Base-by-base conservation (phyloP, 192 early-diverging fungal genomes). In the Gryganskiella cystojenkinii region DNA sequence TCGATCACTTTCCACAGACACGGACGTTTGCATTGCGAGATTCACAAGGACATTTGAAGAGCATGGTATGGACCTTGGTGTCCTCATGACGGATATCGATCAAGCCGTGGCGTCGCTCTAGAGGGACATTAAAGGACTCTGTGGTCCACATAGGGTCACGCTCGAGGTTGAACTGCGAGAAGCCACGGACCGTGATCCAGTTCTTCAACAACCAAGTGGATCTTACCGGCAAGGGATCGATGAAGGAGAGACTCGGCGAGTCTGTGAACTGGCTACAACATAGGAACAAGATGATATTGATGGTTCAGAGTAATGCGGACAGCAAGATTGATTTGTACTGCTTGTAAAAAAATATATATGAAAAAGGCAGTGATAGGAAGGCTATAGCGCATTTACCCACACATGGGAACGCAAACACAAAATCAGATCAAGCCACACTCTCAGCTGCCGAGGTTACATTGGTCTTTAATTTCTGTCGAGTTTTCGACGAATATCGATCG, bases 281-380 rank as follows among this genome's bases (percentile, higher is more conserved):
- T 25, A 42, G 72, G 15, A 33, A 64, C 57, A 75, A 67, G 53
- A 75, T 67, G 64, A 62, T 57, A 44, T 59, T 75, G 1, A 45
- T 43, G 3, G 67, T 67, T 42, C 56, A 66, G 57, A 65, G 71
- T 25, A 28, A 53, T 24, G 49, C 61, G 15, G 64, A 74, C 11
- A 64, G 66, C 71, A 74, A 60, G 33, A 74, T 74, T 20, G 71
- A 64, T n/a, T n/a, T n/a, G 6, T 42, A 63, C 4, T 31, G 65
- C 14, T 33, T 74, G 10, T 64, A 74, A 46, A 74, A 67, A 27
- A 66, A 65, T 61, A n/a, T n/a, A n/a, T n/a, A n/a, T n/a, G n/a
- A n/a, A n/a, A n/a, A n/a, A n/a, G n/a, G n/a, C n/a, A n/a, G n/a
- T n/a, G n/a, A n/a, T n/a, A n/a, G n/a, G n/a, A n/a, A n/a, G n/a